Evolutionary conservation across 306 rosid genomes (phyloP).

Genomic region (Vachellia pachyceras): DNA sequence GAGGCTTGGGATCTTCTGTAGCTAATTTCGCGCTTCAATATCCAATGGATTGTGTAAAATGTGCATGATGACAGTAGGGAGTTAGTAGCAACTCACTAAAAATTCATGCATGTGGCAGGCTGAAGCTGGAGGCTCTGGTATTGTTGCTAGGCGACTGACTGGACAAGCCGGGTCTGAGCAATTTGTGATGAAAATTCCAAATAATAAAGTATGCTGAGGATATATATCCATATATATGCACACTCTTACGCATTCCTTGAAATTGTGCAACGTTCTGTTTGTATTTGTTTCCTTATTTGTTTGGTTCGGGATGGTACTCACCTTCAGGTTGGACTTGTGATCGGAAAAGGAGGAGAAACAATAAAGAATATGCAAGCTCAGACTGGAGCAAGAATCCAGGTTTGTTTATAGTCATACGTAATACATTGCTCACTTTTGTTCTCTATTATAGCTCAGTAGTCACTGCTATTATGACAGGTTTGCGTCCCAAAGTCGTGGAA

Average conservation of each 20-base stretch:
- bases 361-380: slow-evolving; percentile 92
- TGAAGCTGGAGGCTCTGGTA: slow-evolving; percentile 90
- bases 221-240: neutral
- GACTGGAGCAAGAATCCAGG: slow-evolving; percentile 96
- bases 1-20: neutral
- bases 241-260: neutral
- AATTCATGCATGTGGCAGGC: slow-evolving; percentile 60
- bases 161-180: slow-evolving; percentile 85
- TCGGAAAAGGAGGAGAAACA: slow-evolving; percentile 97
- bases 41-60: neutral
- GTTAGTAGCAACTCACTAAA: neutral
- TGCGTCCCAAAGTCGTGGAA: neutral
- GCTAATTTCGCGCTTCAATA: neutral
- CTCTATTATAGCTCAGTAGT: too few species aligned
- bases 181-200: slow-evolving; percentile 78
- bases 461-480: neutral
- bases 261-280: neutral
- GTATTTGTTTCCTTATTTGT: neutral
- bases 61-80: neutral
- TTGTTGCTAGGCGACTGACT: slow-evolving; percentile 63
- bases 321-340: slow-evolving; percentile 90
- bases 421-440: neutral
- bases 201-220: slow-evolving; percentile 73
- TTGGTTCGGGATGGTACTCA: slow-evolving; percentile 12
- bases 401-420: slow-evolving; percentile 20